These are phyloP conservation scores for Colletotrichum ledebouriae DNA, from an alignment of 2,329 filamentous ascomycete species.

Conservation along the genomic window DNA sequence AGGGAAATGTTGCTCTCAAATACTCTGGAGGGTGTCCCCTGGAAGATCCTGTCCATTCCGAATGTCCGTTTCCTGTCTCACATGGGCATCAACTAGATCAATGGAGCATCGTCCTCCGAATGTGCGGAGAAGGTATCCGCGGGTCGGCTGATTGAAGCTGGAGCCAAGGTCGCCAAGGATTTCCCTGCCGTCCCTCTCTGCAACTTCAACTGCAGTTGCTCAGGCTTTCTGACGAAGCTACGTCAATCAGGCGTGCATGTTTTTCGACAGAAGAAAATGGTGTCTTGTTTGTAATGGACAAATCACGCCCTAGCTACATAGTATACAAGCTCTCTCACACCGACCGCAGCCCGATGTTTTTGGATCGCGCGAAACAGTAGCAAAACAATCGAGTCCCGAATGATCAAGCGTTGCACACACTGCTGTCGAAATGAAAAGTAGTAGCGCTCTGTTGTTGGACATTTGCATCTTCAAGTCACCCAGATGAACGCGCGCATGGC, in stretches of 20 bases:
- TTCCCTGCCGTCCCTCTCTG: conserved; percentile 7
- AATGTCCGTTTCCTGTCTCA: neutral
- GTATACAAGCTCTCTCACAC: neutral
- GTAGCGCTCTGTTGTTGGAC: neutral
- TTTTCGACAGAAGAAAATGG: neutral
- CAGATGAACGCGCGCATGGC: neutral
- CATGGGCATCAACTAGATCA: conserved; percentile 32
- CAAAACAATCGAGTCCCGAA: neutral
- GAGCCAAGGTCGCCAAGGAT: conserved; percentile 20
- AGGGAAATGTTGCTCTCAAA: neutral
- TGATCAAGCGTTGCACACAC: neutral
- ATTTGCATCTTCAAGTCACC: neutral
- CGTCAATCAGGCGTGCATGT: neutral
- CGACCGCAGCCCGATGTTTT: neutral
- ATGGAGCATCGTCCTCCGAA: conserved; percentile 42
- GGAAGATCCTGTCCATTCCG: no score
- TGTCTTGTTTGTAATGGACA: neutral
- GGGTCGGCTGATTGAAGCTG: conserved; percentile 6
- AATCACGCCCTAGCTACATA: neutral
- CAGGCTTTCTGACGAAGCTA: neutral
- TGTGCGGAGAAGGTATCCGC: conserved; percentile 32
- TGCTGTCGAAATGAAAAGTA: neutral
- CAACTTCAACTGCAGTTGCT: neutral
- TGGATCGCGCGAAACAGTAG: neutral
- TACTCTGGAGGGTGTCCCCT: neutral